These are phyloP conservation scores for Ceratocystis alfenasii DNA, from an alignment of 2,329 filamentous ascomycete genomes.

Conservation along the genomic window DNA sequence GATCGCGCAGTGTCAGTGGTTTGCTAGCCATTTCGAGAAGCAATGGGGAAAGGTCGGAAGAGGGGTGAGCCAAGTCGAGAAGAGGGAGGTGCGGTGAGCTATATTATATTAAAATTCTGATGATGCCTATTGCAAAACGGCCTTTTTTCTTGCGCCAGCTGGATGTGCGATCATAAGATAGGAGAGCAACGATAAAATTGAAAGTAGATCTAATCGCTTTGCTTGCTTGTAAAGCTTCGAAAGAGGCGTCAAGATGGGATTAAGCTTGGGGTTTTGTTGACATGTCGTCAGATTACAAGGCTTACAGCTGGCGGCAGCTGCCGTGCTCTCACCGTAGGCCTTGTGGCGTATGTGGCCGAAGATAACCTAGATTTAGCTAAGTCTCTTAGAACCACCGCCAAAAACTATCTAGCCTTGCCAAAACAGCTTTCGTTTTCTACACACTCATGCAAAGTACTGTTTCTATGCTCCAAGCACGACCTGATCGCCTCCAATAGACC, in stretches of 20 bases:
- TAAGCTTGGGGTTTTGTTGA: neutral
- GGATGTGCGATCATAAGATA: no score
- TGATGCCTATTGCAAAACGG: no score
- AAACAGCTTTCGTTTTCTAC: no score
- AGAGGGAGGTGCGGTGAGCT: neutral
- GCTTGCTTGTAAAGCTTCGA: neutral
- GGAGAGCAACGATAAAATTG: neutral
- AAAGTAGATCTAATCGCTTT: neutral
- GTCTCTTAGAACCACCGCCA: neutral
- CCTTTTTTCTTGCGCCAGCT: no score
- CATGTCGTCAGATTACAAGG: neutral
- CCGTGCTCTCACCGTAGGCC: neutral
- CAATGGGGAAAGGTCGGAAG: neutral
- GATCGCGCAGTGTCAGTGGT: constrained; percentile 18
- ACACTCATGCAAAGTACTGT: no score
- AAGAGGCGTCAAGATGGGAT: neutral
- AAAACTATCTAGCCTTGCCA: no score
- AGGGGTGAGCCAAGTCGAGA: neutral
- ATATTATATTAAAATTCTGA: no score
- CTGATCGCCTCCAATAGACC: no score
- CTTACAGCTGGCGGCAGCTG: neutral
- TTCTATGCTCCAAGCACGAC: no score
- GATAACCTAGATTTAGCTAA: neutral
- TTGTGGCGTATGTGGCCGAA: neutral
- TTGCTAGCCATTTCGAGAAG: constrained; percentile 9